Conservation (phyloP, 2,329 filamentous ascomycete species). For the Parastagonospora avenae region DNA sequence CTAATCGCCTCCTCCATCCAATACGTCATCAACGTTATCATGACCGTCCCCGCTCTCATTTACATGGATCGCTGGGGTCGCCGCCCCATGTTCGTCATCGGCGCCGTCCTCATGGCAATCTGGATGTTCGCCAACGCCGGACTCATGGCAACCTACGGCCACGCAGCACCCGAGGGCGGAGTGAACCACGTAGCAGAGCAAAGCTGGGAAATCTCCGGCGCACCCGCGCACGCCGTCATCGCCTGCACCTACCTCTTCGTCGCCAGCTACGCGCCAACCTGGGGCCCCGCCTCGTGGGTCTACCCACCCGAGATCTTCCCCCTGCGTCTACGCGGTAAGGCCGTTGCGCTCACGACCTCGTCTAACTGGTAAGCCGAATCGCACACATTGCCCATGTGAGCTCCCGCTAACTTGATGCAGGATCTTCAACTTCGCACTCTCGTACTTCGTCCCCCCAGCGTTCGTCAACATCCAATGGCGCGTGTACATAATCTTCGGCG, state of each 20-base stretch:
- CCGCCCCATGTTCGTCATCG: slow-evolving; percentile 68
- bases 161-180: slow-evolving; percentile 46
- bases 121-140: slow-evolving; percentile 68
- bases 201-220: slow-evolving; percentile 47
- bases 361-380: too few relatives aligned
- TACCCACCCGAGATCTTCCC: slow-evolving; percentile 69
- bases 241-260: slow-evolving; percentile 76
- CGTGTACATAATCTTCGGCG: slow-evolving; percentile 76
- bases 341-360: slow-evolving; percentile 63
- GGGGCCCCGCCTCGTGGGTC: slow-evolving; percentile 63
- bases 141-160: slow-evolving; percentile 65
- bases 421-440: slow-evolving; percentile 63
- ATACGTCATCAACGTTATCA: slow-evolving; percentile 79
- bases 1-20: slow-evolving; percentile 72
- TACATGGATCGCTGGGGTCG: slow-evolving; percentile 79
- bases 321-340: slow-evolving; percentile 66
- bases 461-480: slow-evolving; percentile 64
- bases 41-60: slow-evolving; percentile 77
- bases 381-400: too few relatives aligned
- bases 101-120: slow-evolving; percentile 66
- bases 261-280: slow-evolving; percentile 68
- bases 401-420: slow-evolving; percentile 57
- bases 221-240: slow-evolving; percentile 59
- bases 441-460: slow-evolving; percentile 61
- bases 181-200: slow-evolving; percentile 50